Evolutionary conservation across 2,329 filamentous ascomycete genomes (phyloP), one percentile per base, ranked within the genome.

Genomic region (Verticillium nonalfalfae): DNA sequence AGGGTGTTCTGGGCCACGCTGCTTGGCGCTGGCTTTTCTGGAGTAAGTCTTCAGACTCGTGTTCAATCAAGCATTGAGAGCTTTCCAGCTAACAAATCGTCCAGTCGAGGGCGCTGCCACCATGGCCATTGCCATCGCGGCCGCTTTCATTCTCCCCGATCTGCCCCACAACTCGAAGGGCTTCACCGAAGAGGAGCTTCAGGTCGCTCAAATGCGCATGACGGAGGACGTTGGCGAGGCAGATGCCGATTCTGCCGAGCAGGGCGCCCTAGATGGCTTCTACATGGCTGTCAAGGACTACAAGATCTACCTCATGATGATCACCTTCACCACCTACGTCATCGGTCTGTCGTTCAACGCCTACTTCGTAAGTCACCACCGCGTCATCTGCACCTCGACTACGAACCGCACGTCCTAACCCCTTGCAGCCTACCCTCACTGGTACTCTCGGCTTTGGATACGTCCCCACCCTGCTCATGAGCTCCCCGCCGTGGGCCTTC

Each of bases 271-370:
- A 63, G 78, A 78, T 9, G 85, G 85, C 10, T 70, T 86, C 35
- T 74, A 81, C 59, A 83, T 88, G 79, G 83, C 84, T 0, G 68
- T 86, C 58, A 85, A 82, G 70, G 86, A 88, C 64, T 15, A 74
- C 65, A 88, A 87, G 75, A 84, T 87, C 64, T 88, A 86, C 67
- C 67, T 88, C 63, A 83, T 88, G 81, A 86, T 86, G 79, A 60
- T 87, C 7, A 84, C 83, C 1, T 82, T 87, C 61, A 84, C 82
- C 3, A 82, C 84, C 3, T 87, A 87, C 63, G 83, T 87, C 7
- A 77, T 86, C 6, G 84, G 85, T 2, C 70, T 79, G 45, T 82
- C 82, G 0, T 85, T 85, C 71, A 85, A 85, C 65, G 82, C 81
- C 50, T 87, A 85, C 71, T 85, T 85, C 71, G 75, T 78, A 68